phyloP scores from a whole-genome alignment of 441 rosid species.

The Aleurites moluccanus region DNA sequence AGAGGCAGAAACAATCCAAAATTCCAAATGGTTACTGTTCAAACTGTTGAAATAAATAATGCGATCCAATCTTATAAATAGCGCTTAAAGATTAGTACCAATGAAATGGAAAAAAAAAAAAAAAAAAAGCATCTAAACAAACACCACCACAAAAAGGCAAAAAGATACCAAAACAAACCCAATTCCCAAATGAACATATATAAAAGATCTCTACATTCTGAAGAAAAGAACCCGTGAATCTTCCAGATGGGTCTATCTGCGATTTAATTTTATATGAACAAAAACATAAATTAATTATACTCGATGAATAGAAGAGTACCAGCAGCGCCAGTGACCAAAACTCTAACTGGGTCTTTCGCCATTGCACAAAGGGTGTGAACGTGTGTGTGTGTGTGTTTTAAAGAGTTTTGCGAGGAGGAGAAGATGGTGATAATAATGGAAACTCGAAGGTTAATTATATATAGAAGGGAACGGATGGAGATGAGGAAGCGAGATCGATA shows the following conservation, averaged over 20 bases:
- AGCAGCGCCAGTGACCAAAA: conserved; percentile 43
- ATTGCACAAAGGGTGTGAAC: conserved; percentile 16
- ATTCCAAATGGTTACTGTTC: conserved; percentile 10
- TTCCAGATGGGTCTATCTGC: not conserved
- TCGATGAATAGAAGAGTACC: conserved; percentile 14
- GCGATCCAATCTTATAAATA: not conserved
- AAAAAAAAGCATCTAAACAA: conserved; percentile 16
- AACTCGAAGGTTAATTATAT: not conserved
- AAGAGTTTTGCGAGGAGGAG: not conserved
- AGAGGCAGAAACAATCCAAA: conserved; percentile 10
- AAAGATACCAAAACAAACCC: conserved; percentile 30
- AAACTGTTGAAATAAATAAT: conserved; percentile 15
- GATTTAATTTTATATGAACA: too few species aligned
- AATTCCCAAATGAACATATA: conserved; percentile 13
- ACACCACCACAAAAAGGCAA: conserved; percentile 22
- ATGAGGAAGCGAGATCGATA: conserved; percentile 20
- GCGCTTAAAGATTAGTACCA: not conserved
- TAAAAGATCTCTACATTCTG: conserved; percentile 16
- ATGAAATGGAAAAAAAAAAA: not conserved
- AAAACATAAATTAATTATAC: not conserved
- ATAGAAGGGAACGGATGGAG: not conserved
- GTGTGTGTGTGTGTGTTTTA: too few species aligned
- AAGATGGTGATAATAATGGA: not conserved
- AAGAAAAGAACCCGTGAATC: conserved; percentile 31
- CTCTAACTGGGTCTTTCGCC: conserved; percentile 31